Conservation (phyloP, 352 stramenopile species). For the Aphanomyces euteiches region DNA sequence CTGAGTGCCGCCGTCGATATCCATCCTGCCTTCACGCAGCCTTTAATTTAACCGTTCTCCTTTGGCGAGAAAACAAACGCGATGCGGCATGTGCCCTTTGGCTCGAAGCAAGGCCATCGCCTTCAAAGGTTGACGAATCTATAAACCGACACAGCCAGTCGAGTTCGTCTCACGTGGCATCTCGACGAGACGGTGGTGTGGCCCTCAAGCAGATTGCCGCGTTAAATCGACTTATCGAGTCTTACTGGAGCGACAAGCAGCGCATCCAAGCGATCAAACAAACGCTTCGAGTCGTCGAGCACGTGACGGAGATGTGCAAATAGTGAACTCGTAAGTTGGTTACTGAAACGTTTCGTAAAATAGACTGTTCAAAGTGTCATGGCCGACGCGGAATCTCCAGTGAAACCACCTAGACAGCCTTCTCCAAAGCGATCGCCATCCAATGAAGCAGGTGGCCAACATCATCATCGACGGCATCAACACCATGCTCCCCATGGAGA, state of each 20-base stretch:
- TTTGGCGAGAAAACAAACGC: conserved; percentile 56
- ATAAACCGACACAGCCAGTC: not conserved
- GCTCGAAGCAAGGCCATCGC: conserved; percentile 33
- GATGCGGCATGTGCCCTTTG: conserved; percentile 56
- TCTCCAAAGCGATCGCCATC: not conserved
- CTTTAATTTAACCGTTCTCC: conserved; percentile 75
- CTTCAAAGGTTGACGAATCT: not conserved
- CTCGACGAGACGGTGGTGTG: not conserved
- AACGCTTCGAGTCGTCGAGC: conserved; percentile 19
- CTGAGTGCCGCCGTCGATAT: conserved; percentile 43
- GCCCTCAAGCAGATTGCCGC: conserved; percentile 9
- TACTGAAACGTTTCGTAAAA: too few relatives aligned
- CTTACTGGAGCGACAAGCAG: not conserved
- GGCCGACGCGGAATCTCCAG: too few relatives aligned
- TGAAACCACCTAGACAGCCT: not conserved
- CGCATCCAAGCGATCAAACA: conserved; percentile 11
- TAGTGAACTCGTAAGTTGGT: too few relatives aligned
- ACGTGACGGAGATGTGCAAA: conserved; percentile 7
- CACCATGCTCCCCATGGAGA: too few relatives aligned
- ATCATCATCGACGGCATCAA: not conserved
- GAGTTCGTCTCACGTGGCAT: conserved; percentile 2
- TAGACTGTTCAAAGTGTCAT: too few relatives aligned
- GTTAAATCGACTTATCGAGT: conserved; percentile 3
- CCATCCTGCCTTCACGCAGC: conserved; percentile 41
- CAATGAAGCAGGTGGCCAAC: not conserved